Evolutionary conservation across 805 yeast genomes (phyloP).

Genomic region (Maudiozyma turicensis): DNA sequence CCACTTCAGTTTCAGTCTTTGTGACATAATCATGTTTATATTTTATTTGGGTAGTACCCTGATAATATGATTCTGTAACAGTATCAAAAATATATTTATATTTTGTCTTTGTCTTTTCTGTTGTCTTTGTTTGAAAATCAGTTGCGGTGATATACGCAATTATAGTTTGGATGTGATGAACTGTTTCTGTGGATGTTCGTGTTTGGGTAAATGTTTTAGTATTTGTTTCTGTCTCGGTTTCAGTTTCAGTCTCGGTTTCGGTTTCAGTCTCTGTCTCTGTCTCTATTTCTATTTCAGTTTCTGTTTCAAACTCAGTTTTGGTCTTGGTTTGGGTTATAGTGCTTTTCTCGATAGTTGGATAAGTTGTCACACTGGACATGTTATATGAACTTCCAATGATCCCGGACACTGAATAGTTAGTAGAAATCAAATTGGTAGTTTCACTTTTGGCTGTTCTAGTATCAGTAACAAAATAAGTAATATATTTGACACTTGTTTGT

Average conservation of each 20-base stretch:
- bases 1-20: constrained; percentile 19
- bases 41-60: constrained; percentile 13
- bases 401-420: too few species aligned
- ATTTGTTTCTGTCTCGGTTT: constrained; percentile 7
- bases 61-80: constrained; percentile 17
- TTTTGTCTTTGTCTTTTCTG: constrained; percentile 18
- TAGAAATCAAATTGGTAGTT: too few species aligned
- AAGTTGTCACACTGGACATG: too few species aligned
- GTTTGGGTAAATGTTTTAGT: constrained; percentile 9
- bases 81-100: constrained; percentile 23
- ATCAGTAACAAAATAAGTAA: too few species aligned
- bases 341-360: too few species aligned
- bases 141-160: constrained; percentile 6
- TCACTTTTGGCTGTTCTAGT: too few species aligned
- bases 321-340: constrained; percentile 4
- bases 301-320: constrained; percentile 13
- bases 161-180: constrained; percentile 9
- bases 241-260: constrained; percentile 6
- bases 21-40: constrained; percentile 13
- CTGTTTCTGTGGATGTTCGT: constrained; percentile 3
- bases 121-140: constrained; percentile 9
- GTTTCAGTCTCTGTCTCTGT: constrained; percentile 1
- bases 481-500: constrained; percentile 4
- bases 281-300: neutral
- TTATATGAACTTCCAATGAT: too few species aligned